Percentiles rank a stretch among this genome's conserved stretches.
These are phyloP conservation scores for Gossypium mustelinum DNA, from an alignment of 345 rosid genomes.

Conservation along the genomic window DNA sequence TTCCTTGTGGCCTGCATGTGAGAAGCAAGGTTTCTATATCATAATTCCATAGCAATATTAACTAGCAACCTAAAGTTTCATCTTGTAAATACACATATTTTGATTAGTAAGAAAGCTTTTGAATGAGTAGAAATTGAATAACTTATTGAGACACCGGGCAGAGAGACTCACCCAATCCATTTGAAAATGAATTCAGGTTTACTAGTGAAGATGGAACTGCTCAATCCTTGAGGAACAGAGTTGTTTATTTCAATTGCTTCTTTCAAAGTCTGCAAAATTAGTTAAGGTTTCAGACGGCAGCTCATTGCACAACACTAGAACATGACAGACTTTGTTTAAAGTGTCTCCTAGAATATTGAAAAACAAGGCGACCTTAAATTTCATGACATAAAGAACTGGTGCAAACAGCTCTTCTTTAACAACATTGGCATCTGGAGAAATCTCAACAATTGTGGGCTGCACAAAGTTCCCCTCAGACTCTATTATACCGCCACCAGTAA, in stretches of 20 bases:
- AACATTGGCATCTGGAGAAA: slow-evolving; percentile 56
- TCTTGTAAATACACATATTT: not conserved
- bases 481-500: slow-evolving; percentile 67
- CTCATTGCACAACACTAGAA: not conserved
- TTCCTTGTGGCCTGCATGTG: slow-evolving; percentile 71
- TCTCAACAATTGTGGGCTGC: slow-evolving; percentile 91
- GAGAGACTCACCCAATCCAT: slow-evolving; percentile 72
- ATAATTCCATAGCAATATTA: not conserved
- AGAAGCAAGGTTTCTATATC: not conserved
- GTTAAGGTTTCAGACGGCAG: slow-evolving; percentile 8
- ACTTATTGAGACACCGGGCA: not conserved
- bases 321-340: not conserved
- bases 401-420: slow-evolving; percentile 93
- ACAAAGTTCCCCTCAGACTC: slow-evolving; percentile 86
- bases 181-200: slow-evolving; percentile 72
- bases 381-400: slow-evolving; percentile 82
- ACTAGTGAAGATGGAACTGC: slow-evolving; percentile 87
- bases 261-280: slow-evolving; percentile 51
- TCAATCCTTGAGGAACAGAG: slow-evolving; percentile 93
- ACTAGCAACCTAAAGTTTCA: not conserved
- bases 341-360: not conserved
- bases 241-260: slow-evolving; percentile 90
- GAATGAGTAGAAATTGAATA: too few species aligned
- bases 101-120: not conserved
- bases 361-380: slow-evolving; percentile 62